These are phyloP conservation scores for Trebouxia sp. DNA, from an alignment of 139 green algal genomes.

Conservation along the genomic window DNA sequence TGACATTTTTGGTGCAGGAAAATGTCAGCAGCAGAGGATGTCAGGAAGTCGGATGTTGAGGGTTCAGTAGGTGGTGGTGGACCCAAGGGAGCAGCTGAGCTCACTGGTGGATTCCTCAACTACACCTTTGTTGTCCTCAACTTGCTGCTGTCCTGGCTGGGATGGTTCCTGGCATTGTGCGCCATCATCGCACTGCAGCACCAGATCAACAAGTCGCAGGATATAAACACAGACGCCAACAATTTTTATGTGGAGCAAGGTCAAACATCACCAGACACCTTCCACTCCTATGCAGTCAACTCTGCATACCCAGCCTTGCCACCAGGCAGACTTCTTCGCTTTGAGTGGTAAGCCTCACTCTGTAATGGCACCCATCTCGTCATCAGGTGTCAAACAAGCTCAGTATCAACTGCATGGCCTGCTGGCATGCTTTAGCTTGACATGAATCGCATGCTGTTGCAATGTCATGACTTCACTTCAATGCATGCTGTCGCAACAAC, in stretches of 20 bases:
- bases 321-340: slow-evolving; percentile 14
- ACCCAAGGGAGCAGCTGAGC: slow-evolving; percentile 1
- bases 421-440: background rate
- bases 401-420: background rate
- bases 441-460: no score
- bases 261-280: no score
- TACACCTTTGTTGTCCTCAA: slow-evolving; percentile 28
- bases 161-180: background rate
- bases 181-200: slow-evolving; percentile 15
- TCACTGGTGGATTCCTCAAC: slow-evolving; percentile 22
- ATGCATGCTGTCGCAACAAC: background rate
- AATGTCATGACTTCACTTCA: no score
- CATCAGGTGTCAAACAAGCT: background rate
- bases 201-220: background rate
- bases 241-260: background rate
- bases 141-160: background rate
- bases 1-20: slow-evolving; percentile 8
- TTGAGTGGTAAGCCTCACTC: slow-evolving; percentile 14
- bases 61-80: background rate
- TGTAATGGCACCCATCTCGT: background rate
- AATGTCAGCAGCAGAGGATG: slow-evolving; percentile 15
- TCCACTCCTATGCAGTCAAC: slow-evolving; percentile 5
- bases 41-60: slow-evolving; percentile 10
- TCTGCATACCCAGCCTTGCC: background rate
- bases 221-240: background rate